phyloP scores from a whole-genome alignment of 169 alveolate genomes.

The Pseudocohnilembus persalinus region DNA sequence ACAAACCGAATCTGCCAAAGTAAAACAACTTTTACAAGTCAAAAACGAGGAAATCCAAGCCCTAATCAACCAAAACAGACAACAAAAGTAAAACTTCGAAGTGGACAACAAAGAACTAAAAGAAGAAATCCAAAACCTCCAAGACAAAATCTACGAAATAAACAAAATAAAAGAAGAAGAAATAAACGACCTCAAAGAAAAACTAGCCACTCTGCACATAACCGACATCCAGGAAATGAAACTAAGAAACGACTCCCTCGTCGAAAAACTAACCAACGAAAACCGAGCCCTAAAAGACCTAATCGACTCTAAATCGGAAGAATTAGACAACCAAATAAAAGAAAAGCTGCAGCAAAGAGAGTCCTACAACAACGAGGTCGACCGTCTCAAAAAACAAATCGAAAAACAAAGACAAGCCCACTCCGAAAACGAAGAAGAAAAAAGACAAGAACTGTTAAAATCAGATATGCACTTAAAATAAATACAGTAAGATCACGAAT shows the following conservation, averaged over 20 bases:
- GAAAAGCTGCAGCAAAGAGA: slow-evolving; percentile 43
- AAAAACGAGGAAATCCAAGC: slow-evolving; percentile 39
- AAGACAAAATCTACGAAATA: slow-evolving; percentile 29
- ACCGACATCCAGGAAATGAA: slow-evolving; percentile 38
- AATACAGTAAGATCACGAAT: slow-evolving; percentile 20
- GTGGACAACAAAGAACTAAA: slow-evolving; percentile 10
- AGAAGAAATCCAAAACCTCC: slow-evolving; percentile 20
- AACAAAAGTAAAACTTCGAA: slow-evolving; percentile 26
- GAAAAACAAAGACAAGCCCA: slow-evolving; percentile 26
- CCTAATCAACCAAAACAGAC: slow-evolving; percentile 29
- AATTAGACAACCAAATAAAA: slow-evolving; percentile 24
- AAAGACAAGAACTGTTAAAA: slow-evolving; percentile 31
- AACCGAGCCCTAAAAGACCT: slow-evolving; percentile 28
- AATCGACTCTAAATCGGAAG: slow-evolving; percentile 21
- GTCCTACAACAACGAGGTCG: slow-evolving; percentile 29
- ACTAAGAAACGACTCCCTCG: slow-evolving; percentile 30
- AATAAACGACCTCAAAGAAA: slow-evolving; percentile 25
- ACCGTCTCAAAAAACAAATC: slow-evolving; percentile 26
- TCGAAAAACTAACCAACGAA: slow-evolving; percentile 21
- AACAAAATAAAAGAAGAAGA: slow-evolving; percentile 35
- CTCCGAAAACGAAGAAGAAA: slow-evolving; percentile 31
- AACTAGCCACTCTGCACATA: slow-evolving; percentile 36
- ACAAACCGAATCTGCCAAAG: slow-evolving; percentile 20
- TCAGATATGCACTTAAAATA: slow-evolving; percentile 15
- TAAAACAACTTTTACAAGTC: slow-evolving; percentile 32